Evolutionary conservation across 768 basidiomycete genomes (phyloP).

Genomic region (Hericium coralloides): DNA sequence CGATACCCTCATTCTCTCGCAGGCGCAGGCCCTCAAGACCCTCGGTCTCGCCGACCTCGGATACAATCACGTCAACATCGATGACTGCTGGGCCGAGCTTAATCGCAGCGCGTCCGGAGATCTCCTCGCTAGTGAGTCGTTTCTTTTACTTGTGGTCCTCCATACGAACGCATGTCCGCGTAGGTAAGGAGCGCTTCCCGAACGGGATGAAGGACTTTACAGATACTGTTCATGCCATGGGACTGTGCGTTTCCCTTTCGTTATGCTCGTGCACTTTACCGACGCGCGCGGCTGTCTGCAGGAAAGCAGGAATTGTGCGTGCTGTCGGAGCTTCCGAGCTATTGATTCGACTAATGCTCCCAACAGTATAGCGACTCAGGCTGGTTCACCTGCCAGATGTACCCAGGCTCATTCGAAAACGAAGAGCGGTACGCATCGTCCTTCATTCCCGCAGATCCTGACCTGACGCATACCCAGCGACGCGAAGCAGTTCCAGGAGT

Average conservation of each 20-base stretch:
- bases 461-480: constrained; percentile 30
- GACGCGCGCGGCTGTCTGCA: constrained; percentile 15
- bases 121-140: constrained; percentile 45
- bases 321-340: background rate
- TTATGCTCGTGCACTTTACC: background rate
- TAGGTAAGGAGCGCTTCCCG: constrained; percentile 44
- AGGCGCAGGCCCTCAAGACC: constrained; percentile 39
- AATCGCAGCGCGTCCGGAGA: constrained; percentile 40
- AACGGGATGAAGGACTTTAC: constrained; percentile 52
- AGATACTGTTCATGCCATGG: constrained; percentile 43
- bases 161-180: background rate
- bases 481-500: constrained; percentile 41
- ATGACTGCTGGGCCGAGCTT: constrained; percentile 60
- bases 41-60: constrained; percentile 49
- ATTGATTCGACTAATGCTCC: background rate
- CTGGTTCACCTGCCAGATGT: constrained; percentile 57
- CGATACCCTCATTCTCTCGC: constrained; percentile 41
- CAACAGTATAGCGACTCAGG: constrained; percentile 56
- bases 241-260: constrained; percentile 32
- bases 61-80: constrained; percentile 50
- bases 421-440: constrained; percentile 38
- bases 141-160: background rate
- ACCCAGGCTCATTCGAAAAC: constrained; percentile 58
- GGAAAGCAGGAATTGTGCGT: constrained; percentile 55
- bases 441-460: background rate